Evolutionary conservation across 1,284 basidiomycete species (phyloP).

Genomic region (Retiboletus flavoniger): DNA sequence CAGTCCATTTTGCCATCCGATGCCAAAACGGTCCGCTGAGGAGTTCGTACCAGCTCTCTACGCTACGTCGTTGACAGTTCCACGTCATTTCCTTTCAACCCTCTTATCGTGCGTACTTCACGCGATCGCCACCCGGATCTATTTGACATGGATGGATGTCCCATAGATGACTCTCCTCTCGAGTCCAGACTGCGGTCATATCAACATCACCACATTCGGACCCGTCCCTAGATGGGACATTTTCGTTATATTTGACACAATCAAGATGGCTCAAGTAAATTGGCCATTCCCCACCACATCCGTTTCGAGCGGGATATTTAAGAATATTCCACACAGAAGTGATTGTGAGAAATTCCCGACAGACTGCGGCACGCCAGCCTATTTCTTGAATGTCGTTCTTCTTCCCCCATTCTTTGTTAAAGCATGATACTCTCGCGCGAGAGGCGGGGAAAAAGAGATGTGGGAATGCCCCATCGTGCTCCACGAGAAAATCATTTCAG

Average conservation of each 20-base stretch:
- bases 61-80: slow-evolving; percentile 17
- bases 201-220: slow-evolving; percentile 20
- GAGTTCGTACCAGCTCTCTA: slow-evolving; percentile 2
- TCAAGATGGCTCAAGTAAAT: slow-evolving; percentile 12
- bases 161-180: slow-evolving; percentile 5
- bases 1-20: slow-evolving; percentile 7
- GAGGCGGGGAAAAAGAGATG: not conserved
- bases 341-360: slow-evolving; percentile 18
- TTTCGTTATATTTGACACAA: slow-evolving; percentile 13
- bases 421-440: slow-evolving; percentile 1
- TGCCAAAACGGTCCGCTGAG: slow-evolving; percentile 4
- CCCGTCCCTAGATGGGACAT: slow-evolving; percentile 15
- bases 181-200: slow-evolving; percentile 11
- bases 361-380: not conserved
- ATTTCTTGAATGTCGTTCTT: slow-evolving; percentile 3
- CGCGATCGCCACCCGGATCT: slow-evolving; percentile 17
- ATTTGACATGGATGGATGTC: slow-evolving; percentile 8
- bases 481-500: not conserved
- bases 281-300: slow-evolving; percentile 9
- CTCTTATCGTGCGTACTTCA: slow-evolving; percentile 18
- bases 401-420: not conserved
- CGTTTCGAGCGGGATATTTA: slow-evolving; percentile 21
- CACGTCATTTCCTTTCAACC: slow-evolving; percentile 20
- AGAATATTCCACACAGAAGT: slow-evolving; percentile 18
- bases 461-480: not conserved